Conservation (phyloP, 1,139 yeast species). For the Geotrichum citri-aurantii region DNA sequence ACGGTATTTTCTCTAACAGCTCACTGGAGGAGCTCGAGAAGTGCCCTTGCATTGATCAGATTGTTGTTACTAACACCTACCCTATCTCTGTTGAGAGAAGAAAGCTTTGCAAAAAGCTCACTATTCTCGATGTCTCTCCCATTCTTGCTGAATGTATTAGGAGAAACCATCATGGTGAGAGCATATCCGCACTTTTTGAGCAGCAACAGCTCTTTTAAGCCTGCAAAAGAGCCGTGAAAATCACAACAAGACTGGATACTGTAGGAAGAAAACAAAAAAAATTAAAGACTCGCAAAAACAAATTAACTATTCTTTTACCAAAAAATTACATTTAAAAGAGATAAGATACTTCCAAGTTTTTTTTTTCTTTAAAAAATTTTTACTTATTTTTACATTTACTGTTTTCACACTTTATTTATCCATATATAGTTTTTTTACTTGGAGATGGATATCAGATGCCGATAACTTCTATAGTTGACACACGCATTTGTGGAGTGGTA, state of each 20-base stretch:
- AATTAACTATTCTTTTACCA: background rate
- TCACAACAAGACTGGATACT: background rate
- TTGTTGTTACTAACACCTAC: conserved; percentile 93
- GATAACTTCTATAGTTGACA: too few relatives aligned
- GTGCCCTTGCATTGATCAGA: conserved; percentile 75
- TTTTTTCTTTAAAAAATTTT: too few relatives aligned
- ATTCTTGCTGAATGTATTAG: conserved; percentile 97
- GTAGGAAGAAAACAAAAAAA: background rate
- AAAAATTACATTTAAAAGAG: background rate
- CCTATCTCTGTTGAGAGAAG: conserved; percentile 68
- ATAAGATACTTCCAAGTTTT: background rate
- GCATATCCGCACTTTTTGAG: conserved; percentile 86
- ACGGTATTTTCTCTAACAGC: conserved; percentile 84
- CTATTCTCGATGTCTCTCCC: conserved; percentile 87
- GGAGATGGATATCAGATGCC: too few relatives aligned
- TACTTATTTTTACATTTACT: too few relatives aligned
- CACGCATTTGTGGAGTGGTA: too few relatives aligned
- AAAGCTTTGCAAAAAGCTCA: conserved; percentile 56
- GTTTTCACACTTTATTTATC: too few relatives aligned
- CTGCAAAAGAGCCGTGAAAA: background rate
- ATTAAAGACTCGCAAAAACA: background rate
- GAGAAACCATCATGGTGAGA: conserved; percentile 97
- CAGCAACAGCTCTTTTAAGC: conserved; percentile 47
- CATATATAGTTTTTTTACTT: too few relatives aligned
- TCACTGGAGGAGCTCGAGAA: conserved; percentile 75